phyloP scores from a whole-genome alignment of 306 rosid genomes.

The peach (Prunus persica) region Prunus_persica_NCBIv2 NC_034012.1:15192501-15193000 shows the following conservation, averaged over 20 bases:
- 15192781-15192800: neutral
- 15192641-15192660: too few species aligned
- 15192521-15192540: too few species aligned
- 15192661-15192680: too few species aligned
- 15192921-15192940: neutral
- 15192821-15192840: neutral
- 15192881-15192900: neutral
- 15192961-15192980: constrained; percentile 1
- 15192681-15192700: too few species aligned
- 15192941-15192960: constrained; percentile 20
- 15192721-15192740: neutral
- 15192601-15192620: too few species aligned
- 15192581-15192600: too few species aligned
- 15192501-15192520: too few species aligned
- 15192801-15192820: neutral
- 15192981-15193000: constrained; percentile 13
- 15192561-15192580: too few species aligned
- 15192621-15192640: too few species aligned
- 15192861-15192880: neutral
- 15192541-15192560: too few species aligned
- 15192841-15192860: neutral
- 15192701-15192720: too few species aligned
- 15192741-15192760: neutral
- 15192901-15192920: neutral
- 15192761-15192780: neutral